Evolutionary conservation across 169 alveolate species (phyloP).

Genomic region (Eimeria necatrix): DNA sequence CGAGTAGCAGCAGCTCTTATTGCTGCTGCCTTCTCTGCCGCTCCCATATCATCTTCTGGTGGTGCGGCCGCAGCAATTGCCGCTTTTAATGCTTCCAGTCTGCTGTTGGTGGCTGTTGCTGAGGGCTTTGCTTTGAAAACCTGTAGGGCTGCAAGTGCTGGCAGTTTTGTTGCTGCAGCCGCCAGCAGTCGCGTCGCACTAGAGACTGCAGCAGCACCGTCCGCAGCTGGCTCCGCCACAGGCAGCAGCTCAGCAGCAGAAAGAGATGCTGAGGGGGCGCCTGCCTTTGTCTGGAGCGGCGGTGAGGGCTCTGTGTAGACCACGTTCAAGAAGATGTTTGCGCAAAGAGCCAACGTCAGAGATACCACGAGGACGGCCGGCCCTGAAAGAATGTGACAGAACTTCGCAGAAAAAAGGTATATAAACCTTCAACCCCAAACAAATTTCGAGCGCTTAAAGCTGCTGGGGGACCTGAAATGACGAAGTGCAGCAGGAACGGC

Average conservation of each 20-base stretch:
- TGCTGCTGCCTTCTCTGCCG: slow-evolving; percentile 25
- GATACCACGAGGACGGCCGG: slow-evolving; percentile 85
- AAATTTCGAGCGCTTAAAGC: not conserved
- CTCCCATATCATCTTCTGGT: not conserved
- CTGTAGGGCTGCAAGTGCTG: not conserved
- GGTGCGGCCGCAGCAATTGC: not conserved
- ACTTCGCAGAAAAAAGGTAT: not conserved
- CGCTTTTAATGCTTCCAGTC: not conserved
- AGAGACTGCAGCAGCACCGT: not conserved
- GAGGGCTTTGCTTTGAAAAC: not conserved
- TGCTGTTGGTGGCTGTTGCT: not conserved
- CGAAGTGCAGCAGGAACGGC: not conserved
- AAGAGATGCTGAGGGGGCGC: not conserved
- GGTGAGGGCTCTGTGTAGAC: not conserved
- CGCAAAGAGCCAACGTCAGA: slow-evolving; percentile 80
- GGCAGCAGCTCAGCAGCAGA: not conserved
- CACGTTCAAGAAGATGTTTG: slow-evolving; percentile 82
- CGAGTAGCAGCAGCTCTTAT: not conserved
- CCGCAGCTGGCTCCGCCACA: not conserved
- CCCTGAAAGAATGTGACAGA: not conserved
- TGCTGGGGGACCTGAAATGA: not conserved
- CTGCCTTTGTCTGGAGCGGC: not conserved
- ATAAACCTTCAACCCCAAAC: not conserved
- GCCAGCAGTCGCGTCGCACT: not conserved
- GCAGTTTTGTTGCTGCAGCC: not conserved